Evolutionary conservation across 2,329 filamentous ascomycete species (phyloP), one percentile per base, ranked within the genome.

Genomic region (Aschersonia sp.): DNA sequence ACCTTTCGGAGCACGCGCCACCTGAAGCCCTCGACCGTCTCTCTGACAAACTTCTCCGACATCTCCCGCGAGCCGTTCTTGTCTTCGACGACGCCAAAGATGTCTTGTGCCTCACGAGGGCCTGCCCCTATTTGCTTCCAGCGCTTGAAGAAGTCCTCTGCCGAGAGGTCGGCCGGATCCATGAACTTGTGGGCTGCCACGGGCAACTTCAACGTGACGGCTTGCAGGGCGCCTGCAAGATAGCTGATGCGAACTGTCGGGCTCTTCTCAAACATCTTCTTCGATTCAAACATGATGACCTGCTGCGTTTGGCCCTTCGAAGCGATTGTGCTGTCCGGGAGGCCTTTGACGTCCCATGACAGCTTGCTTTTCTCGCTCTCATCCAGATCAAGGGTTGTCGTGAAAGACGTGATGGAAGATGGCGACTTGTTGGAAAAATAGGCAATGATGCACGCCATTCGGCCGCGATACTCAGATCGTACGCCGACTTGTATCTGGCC

Each of bases 111-210:
- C 65, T 98, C 94, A 31, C 94, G 78, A 1, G 89, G 83, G 2
- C 80, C 79, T 4, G 85, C 88, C 9, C 92, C 92, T 57, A 98
- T 97, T 67, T 98, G 92, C 73, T 95, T 94, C 92, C 92, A 98
- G 46, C 94, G 77, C 73, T 94, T 96, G 77, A 98, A 98, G 67
- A 97, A 98, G 61, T 98, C 92, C 47, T 98, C 92, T 0, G 84
- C 80, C 5, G 78, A 78, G 40, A 98, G 72, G 49, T 92, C 84
- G 0, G 92, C 89, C 0, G 86, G 80, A 53, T 96, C 89, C 89
- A 97, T 96, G 61, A 95, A 98, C 63, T 96, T 95, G 66, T 97
- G 91, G 47, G 91, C 78, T 0, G 86, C 72, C 4, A 98, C 78
- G 0, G 92, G 92, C 4, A 98, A 74, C 63, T 94, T 91, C 41